Evolutionary conservation across 73 alveolate species (phyloP), one percentile per base, ranked within the genome.

Genomic region (Paramecium octaurelia): DNA sequence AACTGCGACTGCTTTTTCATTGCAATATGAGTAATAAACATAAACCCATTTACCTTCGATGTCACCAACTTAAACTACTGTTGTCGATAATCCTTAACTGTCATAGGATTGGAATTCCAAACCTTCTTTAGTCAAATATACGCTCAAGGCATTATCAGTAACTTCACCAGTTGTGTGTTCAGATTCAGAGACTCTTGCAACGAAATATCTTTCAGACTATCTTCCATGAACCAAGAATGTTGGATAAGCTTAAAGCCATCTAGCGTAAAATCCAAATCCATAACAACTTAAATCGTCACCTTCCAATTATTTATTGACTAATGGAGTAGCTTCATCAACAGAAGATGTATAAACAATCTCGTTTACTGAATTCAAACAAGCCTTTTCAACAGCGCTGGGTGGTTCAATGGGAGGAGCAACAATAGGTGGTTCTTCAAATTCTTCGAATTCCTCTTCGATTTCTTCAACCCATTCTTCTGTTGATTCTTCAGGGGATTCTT

Each of bases 231-330:
- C 70, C 35, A 80, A 42, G 18, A 23, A 42, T 44, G 75, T 48
- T 80, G 91, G 91, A 46, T 80, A 48, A 9, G 46, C 57, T 42
- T 34, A 44, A 18, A 80, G 57, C 91, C 91, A 80, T 46, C 57
- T 80, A 40, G 91, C 35, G 29, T 80, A 80, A 46, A 80, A 80
- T 43, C 91, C 91, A 44, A 80, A 48, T 44, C 76, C 91, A 80
- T 43, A 80, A 20, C 57, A 23, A 43, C 64, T 42, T 35, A 75
- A 75, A 46, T 80, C 46, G 1, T 80, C 91, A 14, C 87, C 87
- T 34, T 73, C 87, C 18, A 73, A 34, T 64, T 27, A 27, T 34
- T 64, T 64, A 64, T 64, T 36, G 58, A 36, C 40, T 73, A 36
- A 36, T 73, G 87, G 68, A 34, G 87, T 29, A 4, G 57, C 59